These are phyloP conservation scores for Debaryomycetaceae sp. DNA, from an alignment of 1,139 yeast species.

Conservation along the genomic window DNA sequence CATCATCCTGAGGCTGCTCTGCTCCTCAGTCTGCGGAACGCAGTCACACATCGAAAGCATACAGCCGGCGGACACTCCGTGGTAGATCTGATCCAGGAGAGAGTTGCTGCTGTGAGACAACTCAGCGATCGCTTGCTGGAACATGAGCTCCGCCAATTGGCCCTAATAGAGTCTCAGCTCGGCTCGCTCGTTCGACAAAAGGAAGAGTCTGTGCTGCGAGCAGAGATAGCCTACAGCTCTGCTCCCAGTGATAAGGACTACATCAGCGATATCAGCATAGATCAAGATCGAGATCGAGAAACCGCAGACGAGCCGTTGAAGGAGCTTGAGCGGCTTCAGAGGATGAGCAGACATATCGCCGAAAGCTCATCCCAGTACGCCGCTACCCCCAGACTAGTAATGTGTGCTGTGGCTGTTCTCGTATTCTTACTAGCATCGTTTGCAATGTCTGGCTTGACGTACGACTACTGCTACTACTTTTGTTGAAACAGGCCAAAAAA, in stretches of 20 bases:
- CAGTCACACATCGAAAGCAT: background rate
- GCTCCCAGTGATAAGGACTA: background rate
- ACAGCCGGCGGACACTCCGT: background rate
- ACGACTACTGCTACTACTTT: constrained; percentile 37
- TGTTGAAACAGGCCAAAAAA: constrained; percentile 16
- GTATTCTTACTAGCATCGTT: constrained; percentile 17
- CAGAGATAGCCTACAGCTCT: background rate
- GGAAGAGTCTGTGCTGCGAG: background rate
- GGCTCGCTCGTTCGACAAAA: background rate
- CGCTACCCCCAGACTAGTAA: background rate
- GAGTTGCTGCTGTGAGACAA: background rate
- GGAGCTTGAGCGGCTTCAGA: constrained; percentile 4
- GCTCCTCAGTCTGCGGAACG: background rate
- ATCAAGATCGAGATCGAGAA: background rate
- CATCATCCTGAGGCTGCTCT: background rate
- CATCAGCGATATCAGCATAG: background rate
- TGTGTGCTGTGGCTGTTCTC: background rate
- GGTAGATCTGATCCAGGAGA: background rate
- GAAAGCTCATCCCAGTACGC: background rate
- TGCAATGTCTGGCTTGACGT: constrained; percentile 26
- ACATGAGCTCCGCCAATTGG: background rate
- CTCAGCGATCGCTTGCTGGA: background rate
- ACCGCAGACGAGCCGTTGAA: constrained; percentile 3
- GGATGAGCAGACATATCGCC: background rate
- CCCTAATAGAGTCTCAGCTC: background rate